Base-by-base conservation (phyloP, 176 grass and related monocot genomes). In the Melocanna baccifera region DNA sequence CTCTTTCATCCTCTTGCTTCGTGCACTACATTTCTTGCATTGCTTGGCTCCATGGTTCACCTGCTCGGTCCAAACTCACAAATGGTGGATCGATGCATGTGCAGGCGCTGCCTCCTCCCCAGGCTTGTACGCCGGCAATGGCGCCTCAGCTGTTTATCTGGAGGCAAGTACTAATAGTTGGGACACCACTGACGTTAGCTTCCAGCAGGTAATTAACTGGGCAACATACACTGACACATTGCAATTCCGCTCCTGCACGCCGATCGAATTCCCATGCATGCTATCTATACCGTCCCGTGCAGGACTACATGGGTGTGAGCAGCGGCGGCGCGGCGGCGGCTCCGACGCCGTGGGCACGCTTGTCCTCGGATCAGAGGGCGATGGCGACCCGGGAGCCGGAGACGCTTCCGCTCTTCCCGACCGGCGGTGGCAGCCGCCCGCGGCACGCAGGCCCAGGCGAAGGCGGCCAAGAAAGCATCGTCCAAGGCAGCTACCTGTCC, bases 351-450 rank as follows among this genome's bases (percentile, higher is more conserved):
- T 90, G 84, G 84, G 39, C 50, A 40, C 23, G 76, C 82, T 85
- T 85, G 61, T 42, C 82, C 75, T 13, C 76, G 15, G 50, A 89
- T 28, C 58, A 77, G 46, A 28, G 22, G 20, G 39, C 68, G 28
- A 37, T 40, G 63, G 9, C 67, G 47, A 83, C 78, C 4, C 77
- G 67, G 25, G 88, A 84, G 68, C 83, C 86, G 18, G 86, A 91
- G 62, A 94, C 91, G 39, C 92, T 94, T 9, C 89, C 89, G 4
- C 86, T 94, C 83, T 94, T 94, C 80, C 92, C 92, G 16, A 84
- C 82, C 16, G 78, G 32, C 71, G 64, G 19, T 48, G 12, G 71
- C 57, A 61, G 57, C 57, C n/a, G 0, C 10, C 57, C 10, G n/a
- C 56, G 66, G 22, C 78, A 45, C 57, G 81, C 7, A 25, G 57